Conservation (phyloP, 2,329 filamentous ascomycete genomes). For the Arthrobotrys megalospora region DNA sequence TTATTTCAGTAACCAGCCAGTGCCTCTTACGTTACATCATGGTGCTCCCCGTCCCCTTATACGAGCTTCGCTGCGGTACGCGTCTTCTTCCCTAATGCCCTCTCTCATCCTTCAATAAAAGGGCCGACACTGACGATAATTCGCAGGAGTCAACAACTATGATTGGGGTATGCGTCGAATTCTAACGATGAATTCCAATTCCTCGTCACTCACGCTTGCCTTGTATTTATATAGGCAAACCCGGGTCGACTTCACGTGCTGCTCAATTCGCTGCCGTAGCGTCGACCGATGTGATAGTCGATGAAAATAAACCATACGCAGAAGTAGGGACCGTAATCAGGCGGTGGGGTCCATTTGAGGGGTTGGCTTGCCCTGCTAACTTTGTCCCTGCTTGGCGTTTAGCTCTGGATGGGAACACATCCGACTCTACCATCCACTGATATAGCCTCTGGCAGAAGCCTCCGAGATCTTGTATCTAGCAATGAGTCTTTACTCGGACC, state of each 20-base stretch:
- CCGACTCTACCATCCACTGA: conserved; percentile 96
- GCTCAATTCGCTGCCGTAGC: conserved; percentile 86
- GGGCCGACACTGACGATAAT: conserved; percentile 54
- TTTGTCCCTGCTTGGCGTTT: background rate
- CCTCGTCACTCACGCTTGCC: conserved; percentile 53
- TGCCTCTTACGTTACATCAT: conserved; percentile 8
- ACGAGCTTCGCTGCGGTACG: conserved; percentile 63
- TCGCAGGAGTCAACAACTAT: conserved; percentile 91
- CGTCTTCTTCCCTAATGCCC: background rate
- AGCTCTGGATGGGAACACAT: conserved; percentile 99
- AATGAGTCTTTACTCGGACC: conserved; percentile 86
- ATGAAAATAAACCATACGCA: conserved; percentile 91
- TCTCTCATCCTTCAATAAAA: conserved; percentile 4
- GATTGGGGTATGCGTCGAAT: conserved; percentile 81
- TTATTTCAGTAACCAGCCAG: no score
- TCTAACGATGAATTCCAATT: conserved; percentile 61
- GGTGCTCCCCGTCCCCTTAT: conserved; percentile 63
- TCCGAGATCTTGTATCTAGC: conserved; percentile 88
- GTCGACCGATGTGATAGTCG: conserved; percentile 83
- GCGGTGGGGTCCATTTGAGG: background rate
- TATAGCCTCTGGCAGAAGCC: conserved; percentile 82
- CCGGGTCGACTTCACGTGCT: conserved; percentile 87
- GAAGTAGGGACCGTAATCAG: conserved; percentile 74
- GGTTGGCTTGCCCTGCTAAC: background rate
- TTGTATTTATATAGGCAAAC: conserved; percentile 76